phyloP scores from a whole-genome alignment of 2,329 filamentous ascomycete species.

The Cordyceps javanica region DNA sequence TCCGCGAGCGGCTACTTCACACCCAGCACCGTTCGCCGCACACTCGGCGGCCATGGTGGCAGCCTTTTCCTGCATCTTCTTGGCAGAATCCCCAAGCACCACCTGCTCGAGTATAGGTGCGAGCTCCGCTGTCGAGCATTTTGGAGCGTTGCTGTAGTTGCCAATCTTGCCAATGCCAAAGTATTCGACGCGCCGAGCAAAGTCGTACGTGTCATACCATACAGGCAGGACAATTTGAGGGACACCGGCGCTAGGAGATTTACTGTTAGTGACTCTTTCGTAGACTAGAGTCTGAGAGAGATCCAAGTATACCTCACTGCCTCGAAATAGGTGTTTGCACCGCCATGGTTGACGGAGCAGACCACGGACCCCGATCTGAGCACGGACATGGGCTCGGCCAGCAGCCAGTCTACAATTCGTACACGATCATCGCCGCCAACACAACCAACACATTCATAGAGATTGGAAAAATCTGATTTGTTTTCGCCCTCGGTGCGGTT shows the following conservation, averaged over 20 bases:
- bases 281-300: neutral
- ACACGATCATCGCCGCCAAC: constrained; percentile 11
- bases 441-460: constrained; percentile 13
- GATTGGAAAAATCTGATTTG: constrained; percentile 13
- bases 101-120: neutral
- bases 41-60: no score
- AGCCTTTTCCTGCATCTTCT: neutral
- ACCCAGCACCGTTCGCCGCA: no score
- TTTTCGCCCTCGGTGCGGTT: constrained; percentile 8
- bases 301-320: constrained; percentile 30
- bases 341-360: constrained; percentile 33
- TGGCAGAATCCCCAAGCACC: neutral
- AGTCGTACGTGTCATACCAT: constrained; percentile 40
- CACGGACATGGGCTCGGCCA: constrained; percentile 26
- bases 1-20: no score
- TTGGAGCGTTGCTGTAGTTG: constrained; percentile 20
- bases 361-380: constrained; percentile 29
- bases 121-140: neutral
- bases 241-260: constrained; percentile 35
- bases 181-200: constrained; percentile 34
- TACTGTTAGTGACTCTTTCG: no score
- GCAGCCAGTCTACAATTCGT: constrained; percentile 24
- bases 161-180: constrained; percentile 33
- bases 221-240: constrained; percentile 38
- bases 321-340: constrained; percentile 37